Conservation (phyloP, 1,139 yeast genomes). For the Insectozyma bohioensis region DNA sequence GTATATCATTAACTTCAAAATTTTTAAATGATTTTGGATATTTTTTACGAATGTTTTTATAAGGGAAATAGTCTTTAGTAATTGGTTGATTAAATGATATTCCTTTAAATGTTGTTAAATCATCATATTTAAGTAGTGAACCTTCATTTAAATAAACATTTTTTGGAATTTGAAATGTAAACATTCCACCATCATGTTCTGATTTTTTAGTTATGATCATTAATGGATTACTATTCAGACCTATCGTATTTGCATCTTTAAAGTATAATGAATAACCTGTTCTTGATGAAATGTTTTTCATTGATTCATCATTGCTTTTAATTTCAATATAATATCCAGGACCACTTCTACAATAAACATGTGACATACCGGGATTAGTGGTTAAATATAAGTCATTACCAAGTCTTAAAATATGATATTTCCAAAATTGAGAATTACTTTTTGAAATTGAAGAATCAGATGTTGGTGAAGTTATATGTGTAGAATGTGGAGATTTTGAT, state of each 20-base stretch:
- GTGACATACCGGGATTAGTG: conserved; percentile 59
- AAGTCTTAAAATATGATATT: conserved; percentile 54
- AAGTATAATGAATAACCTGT: conserved; percentile 35
- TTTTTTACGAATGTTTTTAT: conserved; percentile 11
- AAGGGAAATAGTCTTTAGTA: conserved; percentile 24
- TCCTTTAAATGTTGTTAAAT: conserved; percentile 23
- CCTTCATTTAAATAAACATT: conserved; percentile 10
- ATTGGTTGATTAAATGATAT: conserved; percentile 29
- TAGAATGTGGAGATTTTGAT: no score
- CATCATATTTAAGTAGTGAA: conserved; percentile 7
- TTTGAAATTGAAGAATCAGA: conserved; percentile 5
- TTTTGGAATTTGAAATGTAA: conserved; percentile 25
- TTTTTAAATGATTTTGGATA: conserved; percentile 20
- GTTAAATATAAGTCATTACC: conserved; percentile 54
- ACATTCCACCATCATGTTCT: conserved; percentile 17
- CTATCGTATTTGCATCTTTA: conserved; percentile 29
- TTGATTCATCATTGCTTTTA: conserved; percentile 16
- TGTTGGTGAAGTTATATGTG: neutral
- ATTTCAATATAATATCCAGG: conserved; percentile 57
- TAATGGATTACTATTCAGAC: conserved; percentile 18
- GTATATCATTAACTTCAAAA: conserved; percentile 32
- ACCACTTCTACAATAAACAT: conserved; percentile 53
- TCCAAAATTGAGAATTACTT: conserved; percentile 47
- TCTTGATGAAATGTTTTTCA: conserved; percentile 10
- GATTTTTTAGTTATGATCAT: conserved; percentile 5